phyloP scores from a whole-genome alignment of 768 basidiomycete genomes.

The Rhodotorula kratochvilovae region DNA sequence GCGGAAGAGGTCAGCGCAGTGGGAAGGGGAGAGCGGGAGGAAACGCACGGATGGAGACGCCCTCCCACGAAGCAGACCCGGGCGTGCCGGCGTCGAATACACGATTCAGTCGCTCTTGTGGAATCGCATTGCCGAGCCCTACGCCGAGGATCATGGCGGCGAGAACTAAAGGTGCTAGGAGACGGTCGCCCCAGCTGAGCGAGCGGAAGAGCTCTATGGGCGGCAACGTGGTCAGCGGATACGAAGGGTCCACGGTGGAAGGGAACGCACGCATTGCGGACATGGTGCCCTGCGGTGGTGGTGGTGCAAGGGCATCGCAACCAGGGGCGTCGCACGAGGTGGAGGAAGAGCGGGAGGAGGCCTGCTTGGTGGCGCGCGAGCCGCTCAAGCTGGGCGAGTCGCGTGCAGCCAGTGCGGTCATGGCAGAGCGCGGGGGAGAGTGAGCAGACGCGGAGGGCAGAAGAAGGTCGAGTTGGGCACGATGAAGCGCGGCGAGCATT shows the following conservation, averaged over 20 bases:
- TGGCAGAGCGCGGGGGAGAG: too few relatives aligned
- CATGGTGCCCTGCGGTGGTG: not conserved
- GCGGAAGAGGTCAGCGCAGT: not conserved
- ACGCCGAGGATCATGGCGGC: constrained; percentile 71
- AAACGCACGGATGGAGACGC: constrained; percentile 71
- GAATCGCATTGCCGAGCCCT: constrained; percentile 61
- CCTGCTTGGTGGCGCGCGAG: not conserved
- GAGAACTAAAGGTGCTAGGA: constrained; percentile 64
- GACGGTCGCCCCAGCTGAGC: constrained; percentile 57
- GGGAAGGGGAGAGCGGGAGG: not conserved
- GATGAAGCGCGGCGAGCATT: too few relatives aligned
- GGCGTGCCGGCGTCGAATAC: constrained; percentile 57
- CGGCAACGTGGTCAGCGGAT: not conserved
- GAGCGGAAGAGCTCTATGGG: constrained; percentile 37
- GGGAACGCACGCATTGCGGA: not conserved
- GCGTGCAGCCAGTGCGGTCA: too few relatives aligned
- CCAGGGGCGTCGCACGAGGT: not conserved
- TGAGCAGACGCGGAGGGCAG: too few relatives aligned
- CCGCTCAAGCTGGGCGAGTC: too few relatives aligned
- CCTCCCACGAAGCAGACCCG: constrained; percentile 60
- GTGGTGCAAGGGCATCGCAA: too few relatives aligned
- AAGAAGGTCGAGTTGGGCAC: too few relatives aligned
- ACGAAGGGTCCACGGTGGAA: not conserved
- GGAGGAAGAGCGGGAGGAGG: too few relatives aligned
- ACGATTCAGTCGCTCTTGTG: constrained; percentile 5